Evolutionary conservation across 257 asterid genomes (phyloP).

Genomic region (Cynanchum wilfordii): DNA sequence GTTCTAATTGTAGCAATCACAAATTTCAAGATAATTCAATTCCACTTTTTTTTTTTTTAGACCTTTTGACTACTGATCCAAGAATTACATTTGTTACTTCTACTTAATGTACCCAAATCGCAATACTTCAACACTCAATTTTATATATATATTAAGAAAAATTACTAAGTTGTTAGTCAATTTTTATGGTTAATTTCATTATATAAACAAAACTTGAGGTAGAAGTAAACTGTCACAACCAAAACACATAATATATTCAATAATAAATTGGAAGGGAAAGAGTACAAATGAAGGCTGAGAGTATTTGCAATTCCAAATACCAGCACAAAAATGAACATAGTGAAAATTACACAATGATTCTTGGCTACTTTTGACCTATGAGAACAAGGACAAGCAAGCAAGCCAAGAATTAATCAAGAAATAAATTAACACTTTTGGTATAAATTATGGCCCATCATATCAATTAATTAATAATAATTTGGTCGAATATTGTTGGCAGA

Average conservation of each 20-base stretch:
- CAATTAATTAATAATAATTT: constrained; percentile 19
- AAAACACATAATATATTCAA: too few species aligned
- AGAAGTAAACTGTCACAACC: too few species aligned
- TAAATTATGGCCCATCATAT: background rate
- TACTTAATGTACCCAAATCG: too few species aligned
- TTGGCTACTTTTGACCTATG: background rate
- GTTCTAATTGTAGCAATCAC: background rate
- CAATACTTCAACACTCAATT: too few species aligned
- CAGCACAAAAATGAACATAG: background rate
- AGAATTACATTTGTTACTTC: background rate
- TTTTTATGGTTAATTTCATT: too few species aligned
- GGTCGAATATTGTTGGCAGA: constrained; percentile 35
- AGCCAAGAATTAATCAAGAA: background rate
- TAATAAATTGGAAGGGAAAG: too few species aligned
- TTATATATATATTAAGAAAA: too few species aligned
- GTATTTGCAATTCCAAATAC: background rate
- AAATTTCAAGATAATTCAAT: background rate
- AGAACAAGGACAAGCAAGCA: background rate
- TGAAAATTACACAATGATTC: background rate
- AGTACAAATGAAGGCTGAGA: too few species aligned
- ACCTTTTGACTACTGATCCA: background rate
- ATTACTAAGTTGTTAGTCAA: too few species aligned
- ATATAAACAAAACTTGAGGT: too few species aligned
- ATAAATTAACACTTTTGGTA: background rate
- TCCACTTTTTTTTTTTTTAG: background rate